Evolutionary conservation across 148 eudicot species (phyloP), one percentile per base, ranked within the genome.

Genomic region (Rhododendron mucronatum): DNA sequence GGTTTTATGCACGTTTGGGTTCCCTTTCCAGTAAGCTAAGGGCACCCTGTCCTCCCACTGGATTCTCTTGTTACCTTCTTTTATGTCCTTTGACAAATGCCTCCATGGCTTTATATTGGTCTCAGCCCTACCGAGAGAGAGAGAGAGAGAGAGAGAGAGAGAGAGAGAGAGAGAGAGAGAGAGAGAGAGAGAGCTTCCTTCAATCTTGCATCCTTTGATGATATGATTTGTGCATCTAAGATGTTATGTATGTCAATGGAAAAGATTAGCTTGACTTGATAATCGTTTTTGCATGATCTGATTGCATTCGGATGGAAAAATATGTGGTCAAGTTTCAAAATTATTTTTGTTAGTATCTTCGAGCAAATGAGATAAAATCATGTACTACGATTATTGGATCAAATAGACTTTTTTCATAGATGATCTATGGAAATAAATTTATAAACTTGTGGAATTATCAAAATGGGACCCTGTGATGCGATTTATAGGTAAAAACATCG

Each of bases 21-120:
- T 93, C 1, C 95, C 95, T 75, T 71, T 92, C 94, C 93, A 93
- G 67, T 92, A 93, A 75, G 95, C 94, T 1, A 87, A 90, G 63
- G 92, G 92, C 61, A 88, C 89, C 85, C 93, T 93, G 21, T 93
- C 93, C 90, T 85, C 85, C 95, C 95, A 93, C 83, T 89, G 84
- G 6, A 47, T 78, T 86, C 74, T 88, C 83, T 90, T 88, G 87
- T 89, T 93, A 4, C 93, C 95, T 86, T 88, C 90, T 90, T 83
- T 85, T 85, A 92, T 91, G 51, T 92, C 92, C 82, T 51, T 81
- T 2, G 88, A 86, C 44, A 87, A 26, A 8, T 82, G 87, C 44
- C 83, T 88, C 95, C 95, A 93, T 79, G 92, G 91, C 73, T 80
- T 92, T 89, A 89, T 87, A 89, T 93, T 92, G 8, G 86, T 88